Percentiles rank a stretch among this genome's conserved stretches.
phyloP scores from a whole-genome alignment of 805 yeast species.

The Pichia scutulata region DNA sequence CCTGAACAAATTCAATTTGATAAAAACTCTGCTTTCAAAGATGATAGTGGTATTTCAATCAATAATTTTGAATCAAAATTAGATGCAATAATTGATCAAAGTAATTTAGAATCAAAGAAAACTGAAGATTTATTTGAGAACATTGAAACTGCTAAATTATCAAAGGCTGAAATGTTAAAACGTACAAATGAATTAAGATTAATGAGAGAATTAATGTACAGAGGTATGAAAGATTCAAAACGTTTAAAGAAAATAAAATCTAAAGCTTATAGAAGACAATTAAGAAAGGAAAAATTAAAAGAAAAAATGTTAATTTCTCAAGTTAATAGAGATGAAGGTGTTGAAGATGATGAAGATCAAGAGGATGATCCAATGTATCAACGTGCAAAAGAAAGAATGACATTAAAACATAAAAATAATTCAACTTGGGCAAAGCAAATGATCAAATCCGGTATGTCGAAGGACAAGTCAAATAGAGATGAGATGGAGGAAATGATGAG shows the following conservation, averaged over 20 bases:
- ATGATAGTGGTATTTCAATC: conserved; percentile 38
- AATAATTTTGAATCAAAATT: conserved; percentile 65
- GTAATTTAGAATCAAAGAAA: conserved; percentile 63
- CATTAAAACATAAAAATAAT: conserved; percentile 80
- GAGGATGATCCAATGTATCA: conserved; percentile 59
- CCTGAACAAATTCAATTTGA: conserved; percentile 45
- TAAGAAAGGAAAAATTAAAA: conserved; percentile 73
- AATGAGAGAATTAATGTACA: conserved; percentile 93
- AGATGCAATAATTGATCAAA: conserved; percentile 49
- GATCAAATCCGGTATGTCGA: conserved; percentile 84
- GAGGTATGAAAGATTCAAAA: conserved; percentile 87
- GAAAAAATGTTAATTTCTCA: conserved; percentile 63
- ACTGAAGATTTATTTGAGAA: conserved; percentile 84
- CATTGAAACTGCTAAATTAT: conserved; percentile 69
- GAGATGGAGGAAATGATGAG: conserved; percentile 93
- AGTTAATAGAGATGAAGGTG: conserved; percentile 29
- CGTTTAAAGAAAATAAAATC: conserved; percentile 93
- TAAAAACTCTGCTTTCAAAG: conserved; percentile 44
- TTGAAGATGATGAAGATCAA: conserved; percentile 37
- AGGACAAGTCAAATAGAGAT: conserved; percentile 74
- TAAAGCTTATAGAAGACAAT: conserved; percentile 76
- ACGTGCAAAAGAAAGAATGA: conserved; percentile 90
- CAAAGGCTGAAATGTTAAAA: conserved; percentile 69
- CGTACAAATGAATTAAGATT: conserved; percentile 76
- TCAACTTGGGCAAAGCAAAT: conserved; percentile 86